phyloP scores from a whole-genome alignment of 192 early-diverging fungal genomes.

The Glomus cerebriforme region DNA sequence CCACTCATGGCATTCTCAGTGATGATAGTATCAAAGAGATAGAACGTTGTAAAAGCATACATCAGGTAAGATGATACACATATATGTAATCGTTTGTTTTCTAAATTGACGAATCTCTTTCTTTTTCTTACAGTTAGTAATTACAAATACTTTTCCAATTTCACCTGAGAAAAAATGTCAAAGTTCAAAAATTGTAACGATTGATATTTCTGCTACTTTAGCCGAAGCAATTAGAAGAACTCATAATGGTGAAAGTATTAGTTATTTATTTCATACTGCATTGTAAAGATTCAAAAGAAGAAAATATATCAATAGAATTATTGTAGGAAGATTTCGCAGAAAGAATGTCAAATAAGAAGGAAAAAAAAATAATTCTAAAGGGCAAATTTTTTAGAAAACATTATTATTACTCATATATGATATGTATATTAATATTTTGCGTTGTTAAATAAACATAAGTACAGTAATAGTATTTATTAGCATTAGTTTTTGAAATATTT shows the following conservation, averaged over 20 bases:
- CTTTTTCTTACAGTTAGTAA: conserved; percentile 52
- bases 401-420: background rate
- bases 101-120: background rate
- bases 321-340: too few species aligned
- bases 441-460: too few species aligned
- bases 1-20: conserved; percentile 93
- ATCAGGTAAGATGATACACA: conserved; percentile 53
- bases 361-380: too few species aligned
- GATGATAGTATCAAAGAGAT: conserved; percentile 85
- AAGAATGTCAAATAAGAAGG: too few species aligned
- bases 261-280: conserved; percentile 71
- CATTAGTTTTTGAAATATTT: too few species aligned
- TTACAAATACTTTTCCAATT: conserved; percentile 90
- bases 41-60: conserved; percentile 74
- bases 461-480: too few species aligned
- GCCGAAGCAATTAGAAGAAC: conserved; percentile 77
- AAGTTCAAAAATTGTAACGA: conserved; percentile 77
- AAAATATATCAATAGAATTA: too few species aligned
- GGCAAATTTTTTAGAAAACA: too few species aligned
- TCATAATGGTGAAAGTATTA: conserved; percentile 94
- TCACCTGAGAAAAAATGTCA: conserved; percentile 66
- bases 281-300: background rate
- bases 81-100: background rate
- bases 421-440: too few species aligned
- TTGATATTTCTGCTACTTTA: conserved; percentile 89